Base-by-base conservation (phyloP, 805 yeast genomes). In the Ogataea siamensis region DNA sequence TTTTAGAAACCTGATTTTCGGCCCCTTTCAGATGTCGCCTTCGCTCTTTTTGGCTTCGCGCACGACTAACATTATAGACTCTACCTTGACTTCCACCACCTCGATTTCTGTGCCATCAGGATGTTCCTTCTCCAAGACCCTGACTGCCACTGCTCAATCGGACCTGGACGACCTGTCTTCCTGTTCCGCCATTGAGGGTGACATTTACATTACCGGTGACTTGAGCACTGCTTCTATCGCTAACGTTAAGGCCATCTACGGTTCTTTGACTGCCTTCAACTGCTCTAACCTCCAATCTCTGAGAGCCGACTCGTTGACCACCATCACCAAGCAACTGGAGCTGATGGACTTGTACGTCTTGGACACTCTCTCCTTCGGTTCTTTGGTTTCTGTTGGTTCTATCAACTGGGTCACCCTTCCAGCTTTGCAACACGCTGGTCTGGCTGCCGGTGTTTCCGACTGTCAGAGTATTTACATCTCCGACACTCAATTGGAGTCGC, bases 351-450 rank as follows among this genome's bases (percentile, higher is more conserved):
- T 85, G 65, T 83, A 91, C 57, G 64, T 78, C 45, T 74, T 93
- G 63, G 54, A 70, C 50, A 65, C 79, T 42, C 71, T 91, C 42
- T 74, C 83, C 55, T 76, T 89, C 63, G 95, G 95, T 49, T 70
- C 74, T 53, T 78, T 91, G 62, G 71, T 80, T 61, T 74, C 85
- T 50, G 95, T 88, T 50, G 96, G 95, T 60, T 66, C 87, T 40
- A 76, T 93, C 58, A 67, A 71, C 64, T 80, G 85, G 70, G 74
- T 77, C 58, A 87, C 96, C 53, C 76, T 93, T 63, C 96, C 97
- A 60, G 91, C 88, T 52, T 78, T 91, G 58, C 65, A 70, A 51
- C 57, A 66, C 39, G 76, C 88, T 52, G 79, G 83, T 66, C 84
- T 91, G 66, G 64, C 71, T 58, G 49, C 69, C 32, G 85, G 85